A percentile compares a stretch with the other conserved stretches of the same genome.
phyloP scores from a whole-genome alignment of 371 early-diverging fungal genomes.

The Dichotomocladium elegans region DNA sequence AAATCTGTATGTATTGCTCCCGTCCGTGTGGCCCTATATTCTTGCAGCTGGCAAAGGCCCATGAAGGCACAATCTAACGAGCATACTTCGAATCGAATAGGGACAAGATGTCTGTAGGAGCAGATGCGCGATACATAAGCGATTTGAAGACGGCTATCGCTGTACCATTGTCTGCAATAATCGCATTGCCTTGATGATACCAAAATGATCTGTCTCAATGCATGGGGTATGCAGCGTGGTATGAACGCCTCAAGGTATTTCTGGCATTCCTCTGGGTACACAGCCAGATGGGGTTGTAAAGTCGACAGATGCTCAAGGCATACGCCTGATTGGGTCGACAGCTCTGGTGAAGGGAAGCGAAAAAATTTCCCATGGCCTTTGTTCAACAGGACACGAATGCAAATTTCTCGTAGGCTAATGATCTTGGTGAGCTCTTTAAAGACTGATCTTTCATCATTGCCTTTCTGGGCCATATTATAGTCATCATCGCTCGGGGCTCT shows the following conservation, averaged over 20 bases:
- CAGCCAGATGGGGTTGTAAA: background rate
- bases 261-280: slow-evolving; percentile 3
- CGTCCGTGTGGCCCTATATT: background rate
- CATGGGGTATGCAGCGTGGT: slow-evolving; percentile 1
- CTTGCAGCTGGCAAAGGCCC: slow-evolving; percentile 9
- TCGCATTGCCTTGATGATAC: slow-evolving; percentile 28
- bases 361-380: background rate
- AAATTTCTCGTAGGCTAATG: slow-evolving; percentile 2
- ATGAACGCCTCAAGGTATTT: slow-evolving; percentile 1
- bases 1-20: background rate
- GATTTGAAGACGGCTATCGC: slow-evolving; percentile 17
- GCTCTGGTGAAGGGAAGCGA: background rate
- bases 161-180: slow-evolving; percentile 25
- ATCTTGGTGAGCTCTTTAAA: background rate
- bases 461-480: too few relatives aligned
- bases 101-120: slow-evolving; percentile 19
- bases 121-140: slow-evolving; percentile 27
- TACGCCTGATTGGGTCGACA: background rate
- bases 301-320: slow-evolving; percentile 5
- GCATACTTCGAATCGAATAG: slow-evolving; percentile 28
- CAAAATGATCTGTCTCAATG: slow-evolving; percentile 1
- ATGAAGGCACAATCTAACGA: slow-evolving; percentile 23
- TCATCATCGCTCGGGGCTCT: background rate
- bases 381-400: slow-evolving; percentile 1
- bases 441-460: too few relatives aligned